Percentiles rank a stretch among this genome's conserved stretches.
Evolutionary conservation across 2,329 filamentous ascomycete genomes (phyloP).

Genomic region (Diaporthe sp.): DNA sequence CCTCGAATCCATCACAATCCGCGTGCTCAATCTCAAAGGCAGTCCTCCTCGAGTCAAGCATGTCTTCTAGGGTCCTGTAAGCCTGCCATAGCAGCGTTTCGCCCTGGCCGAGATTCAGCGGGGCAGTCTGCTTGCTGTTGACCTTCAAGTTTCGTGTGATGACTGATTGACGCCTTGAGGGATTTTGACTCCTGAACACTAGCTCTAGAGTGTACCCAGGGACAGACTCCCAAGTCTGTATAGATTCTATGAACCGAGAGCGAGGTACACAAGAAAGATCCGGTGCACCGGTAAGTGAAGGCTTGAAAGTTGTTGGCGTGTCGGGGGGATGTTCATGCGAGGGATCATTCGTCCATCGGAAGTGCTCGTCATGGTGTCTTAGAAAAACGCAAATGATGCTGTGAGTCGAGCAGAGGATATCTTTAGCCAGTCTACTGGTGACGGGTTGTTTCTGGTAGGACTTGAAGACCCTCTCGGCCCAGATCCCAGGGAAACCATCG

Average conservation of each 20-base stretch:
- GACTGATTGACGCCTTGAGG: slow-evolving; percentile 48
- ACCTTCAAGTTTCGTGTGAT: slow-evolving; percentile 57
- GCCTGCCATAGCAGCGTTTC: slow-evolving; percentile 62
- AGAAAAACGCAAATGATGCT: slow-evolving; percentile 65
- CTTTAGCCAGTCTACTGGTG: slow-evolving; percentile 57
- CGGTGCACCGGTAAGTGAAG: slow-evolving; percentile 57
- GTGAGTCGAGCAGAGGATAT: slow-evolving; percentile 62
- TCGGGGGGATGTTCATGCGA: slow-evolving; percentile 54
- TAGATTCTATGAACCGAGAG: slow-evolving; percentile 57
- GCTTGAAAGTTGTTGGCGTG: slow-evolving; percentile 54
- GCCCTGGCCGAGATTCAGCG: slow-evolving; percentile 59
- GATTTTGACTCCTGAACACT: slow-evolving; percentile 57
- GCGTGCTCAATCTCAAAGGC: slow-evolving; percentile 56
- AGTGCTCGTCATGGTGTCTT: slow-evolving; percentile 62
- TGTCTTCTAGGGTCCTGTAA: slow-evolving; percentile 55
- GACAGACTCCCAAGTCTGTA: slow-evolving; percentile 59
- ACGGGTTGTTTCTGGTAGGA: slow-evolving; percentile 64
- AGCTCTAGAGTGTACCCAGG: slow-evolving; percentile 65
- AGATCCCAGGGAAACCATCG: slow-evolving; percentile 51
- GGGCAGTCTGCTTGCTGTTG: slow-evolving; percentile 61
- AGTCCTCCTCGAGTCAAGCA: slow-evolving; percentile 55
- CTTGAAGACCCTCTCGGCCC: slow-evolving; percentile 59
- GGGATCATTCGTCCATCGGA: slow-evolving; percentile 60
- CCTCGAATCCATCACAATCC: slow-evolving; percentile 52
- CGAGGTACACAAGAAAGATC: slow-evolving; percentile 61